Percentiles rank a stretch among this genome's conserved stretches.
phyloP scores from a whole-genome alignment of 371 early-diverging fungal genomes.

The Rhizomucor miehei region DNA sequence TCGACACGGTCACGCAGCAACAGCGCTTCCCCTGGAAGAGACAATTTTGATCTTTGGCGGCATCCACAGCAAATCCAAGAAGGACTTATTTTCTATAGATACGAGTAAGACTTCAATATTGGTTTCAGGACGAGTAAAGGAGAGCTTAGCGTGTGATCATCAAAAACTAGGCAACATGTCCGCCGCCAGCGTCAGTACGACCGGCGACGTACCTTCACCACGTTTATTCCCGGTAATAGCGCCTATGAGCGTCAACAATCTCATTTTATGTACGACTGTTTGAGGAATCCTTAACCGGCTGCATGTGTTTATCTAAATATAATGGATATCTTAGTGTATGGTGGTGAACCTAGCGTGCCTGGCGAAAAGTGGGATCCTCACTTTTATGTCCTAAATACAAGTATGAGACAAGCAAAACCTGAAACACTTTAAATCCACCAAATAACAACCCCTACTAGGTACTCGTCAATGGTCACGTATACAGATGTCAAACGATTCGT shows the following conservation, averaged over 20 bases:
- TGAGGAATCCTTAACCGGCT: neutral
- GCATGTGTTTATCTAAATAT: too few species aligned
- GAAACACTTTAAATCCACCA: too few species aligned
- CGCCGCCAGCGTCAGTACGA: slow-evolving; percentile 22
- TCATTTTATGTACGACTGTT: slow-evolving; percentile 29
- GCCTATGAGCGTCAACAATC: slow-evolving; percentile 18
- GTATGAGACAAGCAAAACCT: slow-evolving; percentile 5
- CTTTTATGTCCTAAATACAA: slow-evolving; percentile 39
- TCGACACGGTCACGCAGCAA: slow-evolving; percentile 58
- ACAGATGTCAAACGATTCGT: neutral
- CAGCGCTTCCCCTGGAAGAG: slow-evolving; percentile 37
- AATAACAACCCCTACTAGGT: too few species aligned
- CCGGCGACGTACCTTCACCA: slow-evolving; percentile 35
- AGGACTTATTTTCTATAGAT: slow-evolving; percentile 61
- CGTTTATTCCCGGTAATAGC: slow-evolving; percentile 30
- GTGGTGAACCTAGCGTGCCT: slow-evolving; percentile 33
- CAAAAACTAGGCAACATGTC: slow-evolving; percentile 26
- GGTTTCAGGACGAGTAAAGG: too few species aligned
- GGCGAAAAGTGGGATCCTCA: slow-evolving; percentile 40
- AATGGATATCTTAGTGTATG: too few species aligned
- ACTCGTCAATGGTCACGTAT: neutral
- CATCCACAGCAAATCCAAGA: slow-evolving; percentile 38
- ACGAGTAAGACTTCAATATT: slow-evolving; percentile 44
- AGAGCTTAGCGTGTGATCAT: neutral
- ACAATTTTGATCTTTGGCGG: slow-evolving; percentile 59